These are phyloP conservation scores for Vanilla planifolia DNA, from an alignment of 106 monocot genomes.

Conservation along the genomic window DNA sequence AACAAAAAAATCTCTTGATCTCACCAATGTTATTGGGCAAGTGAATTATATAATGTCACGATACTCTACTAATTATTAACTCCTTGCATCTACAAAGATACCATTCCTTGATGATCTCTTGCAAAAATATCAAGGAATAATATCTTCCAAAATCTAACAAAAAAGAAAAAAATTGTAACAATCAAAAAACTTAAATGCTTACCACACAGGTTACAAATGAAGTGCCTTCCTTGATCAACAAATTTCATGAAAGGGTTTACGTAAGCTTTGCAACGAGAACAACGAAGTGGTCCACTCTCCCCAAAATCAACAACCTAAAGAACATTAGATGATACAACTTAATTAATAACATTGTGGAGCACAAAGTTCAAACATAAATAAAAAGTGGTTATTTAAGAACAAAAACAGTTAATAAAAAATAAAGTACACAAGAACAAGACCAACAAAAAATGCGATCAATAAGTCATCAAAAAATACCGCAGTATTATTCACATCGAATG, in stretches of 20 bases:
- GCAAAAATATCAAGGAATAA: neutral
- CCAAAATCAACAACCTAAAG: slow-evolving; percentile 92
- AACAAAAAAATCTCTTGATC: too few species aligned
- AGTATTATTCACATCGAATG: too few species aligned
- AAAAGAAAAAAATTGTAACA: neutral
- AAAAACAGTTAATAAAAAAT: neutral
- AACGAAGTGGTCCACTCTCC: slow-evolving; percentile 88
- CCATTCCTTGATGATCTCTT: too few species aligned
- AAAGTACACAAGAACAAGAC: neutral
- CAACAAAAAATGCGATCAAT: too few species aligned
- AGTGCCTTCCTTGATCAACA: slow-evolving; percentile 87
- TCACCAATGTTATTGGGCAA: too few species aligned
- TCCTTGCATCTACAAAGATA: too few species aligned
- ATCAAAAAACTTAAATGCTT: slow-evolving; percentile 13
- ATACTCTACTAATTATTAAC: too few species aligned
- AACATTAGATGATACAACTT: neutral
- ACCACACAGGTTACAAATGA: slow-evolving; percentile 98
- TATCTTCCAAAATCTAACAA: neutral
- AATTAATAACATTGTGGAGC: neutral
- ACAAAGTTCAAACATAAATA: neutral
- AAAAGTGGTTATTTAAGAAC: neutral
- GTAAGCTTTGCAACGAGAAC: slow-evolving; percentile 97
- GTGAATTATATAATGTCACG: too few species aligned
- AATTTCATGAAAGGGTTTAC: slow-evolving; percentile 99
- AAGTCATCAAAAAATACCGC: too few species aligned